A percentile compares a stretch with the other conserved stretches of the same genome.
Evolutionary conservation across 441 rosid species (phyloP).

Genomic region (Syzygium malaccense): DNA sequence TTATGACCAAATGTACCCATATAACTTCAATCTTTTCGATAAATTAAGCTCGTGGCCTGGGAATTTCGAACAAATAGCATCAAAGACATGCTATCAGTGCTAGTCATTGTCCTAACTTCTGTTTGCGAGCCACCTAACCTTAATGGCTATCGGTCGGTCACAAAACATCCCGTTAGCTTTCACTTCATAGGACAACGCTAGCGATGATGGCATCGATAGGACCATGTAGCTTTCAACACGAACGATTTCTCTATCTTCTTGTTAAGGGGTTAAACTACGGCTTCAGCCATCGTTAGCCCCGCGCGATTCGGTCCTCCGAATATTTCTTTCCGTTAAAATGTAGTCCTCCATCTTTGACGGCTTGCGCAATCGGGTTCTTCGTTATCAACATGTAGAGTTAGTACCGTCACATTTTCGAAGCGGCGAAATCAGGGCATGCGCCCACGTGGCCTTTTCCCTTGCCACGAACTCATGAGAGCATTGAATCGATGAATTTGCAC

Average conservation of each 20-base stretch:
- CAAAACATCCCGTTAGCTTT: background rate
- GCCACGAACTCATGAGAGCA: background rate
- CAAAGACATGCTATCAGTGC: background rate
- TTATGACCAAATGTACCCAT: too few relatives aligned
- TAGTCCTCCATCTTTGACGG: background rate
- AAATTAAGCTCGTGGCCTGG: too few relatives aligned
- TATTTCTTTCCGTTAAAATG: background rate
- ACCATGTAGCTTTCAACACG: background rate
- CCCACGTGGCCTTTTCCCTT: background rate
- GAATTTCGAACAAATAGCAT: background rate
- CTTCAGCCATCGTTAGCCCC: background rate
- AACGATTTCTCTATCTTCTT: background rate
- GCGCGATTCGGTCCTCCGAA: background rate
- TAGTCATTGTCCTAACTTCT: background rate
- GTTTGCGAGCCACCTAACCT: background rate
- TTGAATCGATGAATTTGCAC: background rate
- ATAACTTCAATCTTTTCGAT: too few relatives aligned
- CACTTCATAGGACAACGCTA: background rate
- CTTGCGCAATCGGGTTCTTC: background rate
- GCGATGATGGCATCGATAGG: background rate
- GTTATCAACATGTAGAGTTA: background rate
- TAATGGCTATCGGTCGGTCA: background rate
- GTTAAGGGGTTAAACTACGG: background rate
- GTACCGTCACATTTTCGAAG: background rate
- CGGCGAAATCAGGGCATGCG: background rate